A percentile compares a stretch with the other conserved stretches of the same genome.
phyloP scores from a whole-genome alignment of 2,329 filamentous ascomycete genomes.

The Apiospora koreana region DNA sequence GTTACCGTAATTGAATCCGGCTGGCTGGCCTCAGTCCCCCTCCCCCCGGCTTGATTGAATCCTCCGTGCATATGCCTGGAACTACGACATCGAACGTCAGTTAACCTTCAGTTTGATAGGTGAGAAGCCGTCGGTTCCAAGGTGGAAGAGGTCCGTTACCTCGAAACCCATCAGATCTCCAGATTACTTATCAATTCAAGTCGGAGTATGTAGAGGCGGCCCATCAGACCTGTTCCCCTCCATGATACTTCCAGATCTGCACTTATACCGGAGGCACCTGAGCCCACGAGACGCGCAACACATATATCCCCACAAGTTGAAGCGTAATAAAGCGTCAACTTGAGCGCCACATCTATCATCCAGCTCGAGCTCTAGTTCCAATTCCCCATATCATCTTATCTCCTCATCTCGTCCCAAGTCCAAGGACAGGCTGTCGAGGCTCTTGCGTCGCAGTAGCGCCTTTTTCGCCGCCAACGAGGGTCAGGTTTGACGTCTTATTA shows the following conservation, averaged over 20 bases:
- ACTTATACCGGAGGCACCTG: not conserved
- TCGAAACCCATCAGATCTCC: not conserved
- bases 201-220: not conserved
- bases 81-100: constrained; percentile 5
- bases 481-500: not conserved
- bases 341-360: constrained; percentile 5
- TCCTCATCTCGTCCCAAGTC: constrained; percentile 2
- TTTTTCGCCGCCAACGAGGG: not conserved
- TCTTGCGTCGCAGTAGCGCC: constrained; percentile 3
- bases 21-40: not conserved
- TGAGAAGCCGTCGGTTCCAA: not conserved
- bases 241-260: not conserved
- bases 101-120: not conserved
- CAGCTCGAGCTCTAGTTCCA: not conserved
- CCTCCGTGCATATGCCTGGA: not conserved
- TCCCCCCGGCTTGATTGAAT: not conserved
- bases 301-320: not conserved
- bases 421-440: constrained; percentile 1
- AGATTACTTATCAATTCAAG: not conserved
- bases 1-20: not conserved
- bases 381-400: constrained; percentile 1
- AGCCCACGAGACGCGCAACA: constrained; percentile 6
- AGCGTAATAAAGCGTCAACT: not conserved
- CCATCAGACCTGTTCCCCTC: not conserved
- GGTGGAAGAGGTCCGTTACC: not conserved